Conservation (phyloP, 2,329 filamentous ascomycete species). For the Calonectria crousiana region DNA sequence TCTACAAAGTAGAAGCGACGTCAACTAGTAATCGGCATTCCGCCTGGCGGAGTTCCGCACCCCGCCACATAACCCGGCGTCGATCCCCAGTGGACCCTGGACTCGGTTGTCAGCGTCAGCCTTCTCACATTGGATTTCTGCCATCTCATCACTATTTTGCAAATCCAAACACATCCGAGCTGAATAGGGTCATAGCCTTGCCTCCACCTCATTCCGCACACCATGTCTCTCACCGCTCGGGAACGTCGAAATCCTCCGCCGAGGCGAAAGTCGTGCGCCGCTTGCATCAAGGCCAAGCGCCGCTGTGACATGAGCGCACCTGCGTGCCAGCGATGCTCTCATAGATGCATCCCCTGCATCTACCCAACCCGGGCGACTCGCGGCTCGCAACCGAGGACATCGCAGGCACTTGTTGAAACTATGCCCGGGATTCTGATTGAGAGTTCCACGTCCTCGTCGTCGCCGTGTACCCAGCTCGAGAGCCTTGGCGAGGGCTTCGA, state of each 20-base stretch:
- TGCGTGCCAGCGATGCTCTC: constrained; percentile 64
- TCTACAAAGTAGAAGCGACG: neutral
- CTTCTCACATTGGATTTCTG: constrained; percentile 8
- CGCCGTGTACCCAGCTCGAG: constrained; percentile 6
- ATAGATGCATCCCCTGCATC: constrained; percentile 60
- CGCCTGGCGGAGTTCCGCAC: constrained; percentile 46
- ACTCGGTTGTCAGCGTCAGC: neutral
- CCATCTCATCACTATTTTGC: neutral
- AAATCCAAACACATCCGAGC: neutral
- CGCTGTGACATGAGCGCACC: constrained; percentile 66
- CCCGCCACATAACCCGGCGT: constrained; percentile 35
- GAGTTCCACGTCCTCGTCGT: constrained; percentile 18
- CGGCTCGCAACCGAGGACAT: constrained; percentile 4
- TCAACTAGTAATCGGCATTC: constrained; percentile 4
- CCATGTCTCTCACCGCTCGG: constrained; percentile 47
- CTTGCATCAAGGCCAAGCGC: constrained; percentile 69
- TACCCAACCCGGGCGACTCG: constrained; percentile 50
- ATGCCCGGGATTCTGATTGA: constrained; percentile 27
- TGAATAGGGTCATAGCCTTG: neutral
- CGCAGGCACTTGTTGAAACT: constrained; percentile 1
- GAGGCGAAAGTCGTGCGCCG: constrained; percentile 67
- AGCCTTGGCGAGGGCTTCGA: constrained; percentile 31
- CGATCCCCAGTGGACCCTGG: constrained; percentile 11
- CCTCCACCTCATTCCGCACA: neutral
- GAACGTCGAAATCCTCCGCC: constrained; percentile 60